These are phyloP conservation scores for Anthostomella pinea DNA, from an alignment of 2,329 filamentous ascomycete species.

Conservation along the genomic window DNA sequence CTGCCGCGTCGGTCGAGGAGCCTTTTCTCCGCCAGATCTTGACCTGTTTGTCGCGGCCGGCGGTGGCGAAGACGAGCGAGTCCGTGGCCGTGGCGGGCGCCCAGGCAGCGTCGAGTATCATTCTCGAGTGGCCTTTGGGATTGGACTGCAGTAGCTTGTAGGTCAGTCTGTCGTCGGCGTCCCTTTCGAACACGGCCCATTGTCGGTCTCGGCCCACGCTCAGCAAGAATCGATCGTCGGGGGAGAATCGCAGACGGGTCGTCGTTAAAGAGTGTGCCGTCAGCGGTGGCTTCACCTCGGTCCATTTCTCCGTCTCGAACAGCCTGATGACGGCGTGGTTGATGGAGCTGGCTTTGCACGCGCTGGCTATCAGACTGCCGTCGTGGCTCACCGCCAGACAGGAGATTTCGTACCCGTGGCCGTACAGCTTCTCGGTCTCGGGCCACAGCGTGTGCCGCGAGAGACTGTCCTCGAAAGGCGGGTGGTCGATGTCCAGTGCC, in stretches of 20 bases:
- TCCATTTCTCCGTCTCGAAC: constrained; percentile 85
- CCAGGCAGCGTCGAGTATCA: constrained; percentile 91
- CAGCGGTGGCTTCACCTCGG: constrained; percentile 79
- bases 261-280: constrained; percentile 85
- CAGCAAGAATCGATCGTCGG: constrained; percentile 70
- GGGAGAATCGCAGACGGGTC: constrained; percentile 76
- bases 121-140: constrained; percentile 82
- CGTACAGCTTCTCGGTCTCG: constrained; percentile 93
- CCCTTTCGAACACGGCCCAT: constrained; percentile 76
- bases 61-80: constrained; percentile 70
- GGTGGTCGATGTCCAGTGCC: constrained; percentile 64
- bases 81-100: constrained; percentile 51
- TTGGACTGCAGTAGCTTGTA: constrained; percentile 65
- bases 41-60: constrained; percentile 82
- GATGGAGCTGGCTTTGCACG: constrained; percentile 86
- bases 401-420: constrained; percentile 95
- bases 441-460: constrained; percentile 92
- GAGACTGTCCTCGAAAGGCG: constrained; percentile 86
- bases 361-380: constrained; percentile 76
- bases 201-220: constrained; percentile 90
- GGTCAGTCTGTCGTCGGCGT: constrained; percentile 24
- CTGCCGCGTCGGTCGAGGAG: constrained; percentile 6
- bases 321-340: constrained; percentile 93
- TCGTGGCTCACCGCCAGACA: constrained; percentile 76
- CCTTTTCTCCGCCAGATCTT: constrained; percentile 59